Percentiles rank a stretch among this genome's conserved stretches.
These are phyloP conservation scores for Talaromyces sp. DNA, from an alignment of 2,329 filamentous ascomycete species.

Conservation along the genomic window DNA sequence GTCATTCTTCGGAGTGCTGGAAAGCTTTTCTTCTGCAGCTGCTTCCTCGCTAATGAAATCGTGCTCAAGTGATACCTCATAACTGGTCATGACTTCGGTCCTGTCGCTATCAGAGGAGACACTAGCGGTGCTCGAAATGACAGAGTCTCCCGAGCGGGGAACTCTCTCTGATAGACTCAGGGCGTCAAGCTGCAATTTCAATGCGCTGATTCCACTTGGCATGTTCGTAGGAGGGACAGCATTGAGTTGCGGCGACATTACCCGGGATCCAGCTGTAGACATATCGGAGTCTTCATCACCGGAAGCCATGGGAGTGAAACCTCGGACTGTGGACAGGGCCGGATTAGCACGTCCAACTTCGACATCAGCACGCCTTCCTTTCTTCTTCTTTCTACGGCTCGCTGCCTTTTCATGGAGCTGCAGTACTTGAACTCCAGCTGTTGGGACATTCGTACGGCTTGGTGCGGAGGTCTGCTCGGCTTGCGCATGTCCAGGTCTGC, in stretches of 20 bases:
- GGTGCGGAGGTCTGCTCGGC: neutral
- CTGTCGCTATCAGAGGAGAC: slow-evolving; percentile 59
- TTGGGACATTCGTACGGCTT: neutral
- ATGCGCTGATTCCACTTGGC: slow-evolving; percentile 70
- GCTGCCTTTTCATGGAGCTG: slow-evolving; percentile 24
- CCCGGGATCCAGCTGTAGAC: slow-evolving; percentile 37
- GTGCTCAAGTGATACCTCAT: slow-evolving; percentile 77
- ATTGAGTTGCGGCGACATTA: slow-evolving; percentile 30
- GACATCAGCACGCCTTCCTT: slow-evolving; percentile 28
- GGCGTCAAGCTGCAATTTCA: slow-evolving; percentile 77
- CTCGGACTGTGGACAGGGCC: slow-evolving; percentile 41
- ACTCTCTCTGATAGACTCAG: slow-evolving; percentile 63
- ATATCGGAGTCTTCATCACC: slow-evolving; percentile 47
- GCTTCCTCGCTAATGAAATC: slow-evolving; percentile 72
- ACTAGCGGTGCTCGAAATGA: slow-evolving; percentile 55
- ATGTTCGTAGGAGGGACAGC: slow-evolving; percentile 38
- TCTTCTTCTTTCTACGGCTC: slow-evolving; percentile 42
- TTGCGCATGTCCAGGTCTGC: neutral
- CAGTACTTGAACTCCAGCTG: neutral
- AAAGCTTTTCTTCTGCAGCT: slow-evolving; percentile 30
- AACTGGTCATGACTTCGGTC: slow-evolving; percentile 72
- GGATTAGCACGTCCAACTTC: slow-evolving; percentile 25
- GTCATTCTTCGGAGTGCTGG: slow-evolving; percentile 49
- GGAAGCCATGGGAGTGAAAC: slow-evolving; percentile 43
- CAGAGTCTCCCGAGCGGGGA: slow-evolving; percentile 48